Conservation (phyloP, 106 monocot genomes). For the Narthecium ossifragum region DNA sequence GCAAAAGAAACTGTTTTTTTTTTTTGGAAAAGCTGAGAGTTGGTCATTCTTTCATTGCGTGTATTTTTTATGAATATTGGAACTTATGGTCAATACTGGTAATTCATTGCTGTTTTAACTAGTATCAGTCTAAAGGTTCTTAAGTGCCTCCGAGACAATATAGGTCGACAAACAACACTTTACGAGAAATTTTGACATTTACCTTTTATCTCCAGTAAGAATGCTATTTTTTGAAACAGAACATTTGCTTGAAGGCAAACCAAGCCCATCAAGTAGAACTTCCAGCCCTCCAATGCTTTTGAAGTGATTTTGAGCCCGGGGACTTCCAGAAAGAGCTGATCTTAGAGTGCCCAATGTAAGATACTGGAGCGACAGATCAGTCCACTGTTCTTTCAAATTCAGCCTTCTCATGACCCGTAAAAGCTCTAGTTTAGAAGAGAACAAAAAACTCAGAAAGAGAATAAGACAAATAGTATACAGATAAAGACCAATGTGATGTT, state of each 20-base stretch:
- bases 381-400: constrained; percentile 77
- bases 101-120: too few species aligned
- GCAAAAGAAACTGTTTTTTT: too few species aligned
- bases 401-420: constrained; percentile 84
- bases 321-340: constrained; percentile 59
- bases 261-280: constrained; percentile 85
- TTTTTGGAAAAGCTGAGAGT: too few species aligned
- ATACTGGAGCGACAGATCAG: constrained; percentile 73
- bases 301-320: constrained; percentile 95
- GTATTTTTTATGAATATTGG: too few species aligned
- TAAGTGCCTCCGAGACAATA: too few species aligned
- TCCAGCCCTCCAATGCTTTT: constrained; percentile 98
- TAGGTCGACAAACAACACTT: too few species aligned
- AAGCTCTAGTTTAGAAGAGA: constrained; percentile 42
- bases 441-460: not conserved
- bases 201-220: constrained; percentile 62
- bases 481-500: too few species aligned
- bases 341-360: constrained; percentile 60
- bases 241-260: constrained; percentile 74
- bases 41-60: too few species aligned
- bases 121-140: too few species aligned
- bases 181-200: too few species aligned
- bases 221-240: constrained; percentile 35
- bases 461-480: too few species aligned
- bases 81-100: too few species aligned